phyloP scores from a whole-genome alignment of 2,329 filamentous ascomycete species.

The Lasiodiplodia sp. region DNA sequence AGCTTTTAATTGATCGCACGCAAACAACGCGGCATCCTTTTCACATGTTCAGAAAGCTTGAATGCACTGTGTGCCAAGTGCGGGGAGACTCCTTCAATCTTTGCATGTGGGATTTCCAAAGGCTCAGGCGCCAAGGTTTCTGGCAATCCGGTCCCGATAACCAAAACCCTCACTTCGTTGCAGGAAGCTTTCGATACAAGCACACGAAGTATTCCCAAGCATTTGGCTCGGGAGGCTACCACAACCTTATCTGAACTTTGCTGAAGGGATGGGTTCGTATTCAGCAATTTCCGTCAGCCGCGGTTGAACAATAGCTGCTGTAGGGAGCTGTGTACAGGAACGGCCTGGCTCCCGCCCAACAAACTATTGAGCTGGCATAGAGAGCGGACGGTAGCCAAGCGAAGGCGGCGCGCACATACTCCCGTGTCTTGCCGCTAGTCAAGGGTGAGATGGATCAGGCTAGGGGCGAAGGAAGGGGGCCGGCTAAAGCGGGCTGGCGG shows the following conservation, averaged over 20 bases:
- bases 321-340: background rate
- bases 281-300: background rate
- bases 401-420: conserved; percentile 17
- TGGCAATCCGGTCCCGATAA: background rate
- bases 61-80: background rate
- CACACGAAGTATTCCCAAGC: background rate
- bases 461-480: conserved; percentile 1
- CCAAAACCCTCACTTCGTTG: background rate
- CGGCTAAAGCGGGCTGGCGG: conserved; percentile 19
- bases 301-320: background rate
- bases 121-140: conserved; percentile 2
- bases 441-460: background rate
- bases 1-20: too few species aligned
- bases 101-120: conserved; percentile 4
- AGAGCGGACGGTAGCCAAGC: conserved; percentile 1
- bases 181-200: background rate
- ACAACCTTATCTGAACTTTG: conserved; percentile 15
- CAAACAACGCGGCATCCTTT: too few species aligned
- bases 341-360: conserved; percentile 19
- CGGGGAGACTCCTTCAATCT: background rate
- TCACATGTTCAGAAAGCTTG: conserved; percentile 12
- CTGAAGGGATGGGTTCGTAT: background rate
- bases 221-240: background rate
- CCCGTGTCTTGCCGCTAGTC: conserved; percentile 17
- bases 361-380: background rate